Percentiles rank a stretch among this genome's conserved stretches.
These are phyloP conservation scores for Hirsutella minnesotensis DNA, from an alignment of 2,329 filamentous ascomycete genomes.

Conservation along the genomic window DNA sequence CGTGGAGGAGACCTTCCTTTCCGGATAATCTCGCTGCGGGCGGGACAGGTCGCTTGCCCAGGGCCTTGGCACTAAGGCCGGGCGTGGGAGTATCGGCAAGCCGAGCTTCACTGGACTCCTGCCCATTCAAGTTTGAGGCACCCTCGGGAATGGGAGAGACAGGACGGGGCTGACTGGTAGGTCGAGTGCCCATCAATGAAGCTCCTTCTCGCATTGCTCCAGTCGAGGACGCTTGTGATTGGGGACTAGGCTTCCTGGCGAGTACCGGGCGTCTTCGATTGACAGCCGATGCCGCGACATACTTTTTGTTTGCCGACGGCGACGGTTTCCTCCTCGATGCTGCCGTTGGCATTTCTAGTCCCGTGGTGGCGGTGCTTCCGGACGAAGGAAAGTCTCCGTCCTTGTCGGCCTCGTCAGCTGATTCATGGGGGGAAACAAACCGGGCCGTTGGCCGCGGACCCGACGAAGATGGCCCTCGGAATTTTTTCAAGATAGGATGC, in stretches of 20 bases:
- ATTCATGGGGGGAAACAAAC: conserved; percentile 43
- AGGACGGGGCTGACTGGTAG: conserved; percentile 12
- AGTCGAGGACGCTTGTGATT: conserved; percentile 27
- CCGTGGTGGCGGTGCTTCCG: conserved; percentile 23
- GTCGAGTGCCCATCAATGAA: conserved; percentile 11
- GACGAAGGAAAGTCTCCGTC: conserved; percentile 25
- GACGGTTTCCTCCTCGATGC: conserved; percentile 16
- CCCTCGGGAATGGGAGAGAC: conserved; percentile 17
- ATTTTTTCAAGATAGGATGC: conserved; percentile 50
- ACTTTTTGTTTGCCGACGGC: conserved; percentile 19
- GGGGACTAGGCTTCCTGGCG: conserved; percentile 34
- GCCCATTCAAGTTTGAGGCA: conserved; percentile 3
- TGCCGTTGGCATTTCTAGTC: conserved; percentile 16
- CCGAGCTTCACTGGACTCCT: not conserved
- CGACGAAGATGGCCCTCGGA: conserved; percentile 37
- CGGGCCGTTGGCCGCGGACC: conserved; percentile 47
- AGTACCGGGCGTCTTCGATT: conserved; percentile 34
- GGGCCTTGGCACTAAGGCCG: conserved; percentile 30
- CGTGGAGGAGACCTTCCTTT: conserved; percentile 5
- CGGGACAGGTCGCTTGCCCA: conserved; percentile 33
- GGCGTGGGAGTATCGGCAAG: not conserved
- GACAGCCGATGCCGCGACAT: conserved; percentile 29
- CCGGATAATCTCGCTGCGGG: conserved; percentile 8
- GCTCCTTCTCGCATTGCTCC: conserved; percentile 18
- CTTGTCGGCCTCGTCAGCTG: conserved; percentile 28